Evolutionary conservation across 768 basidiomycete genomes (phyloP), one percentile per base, ranked within the genome.

Genomic region (Chalciporus piperatus): DNA sequence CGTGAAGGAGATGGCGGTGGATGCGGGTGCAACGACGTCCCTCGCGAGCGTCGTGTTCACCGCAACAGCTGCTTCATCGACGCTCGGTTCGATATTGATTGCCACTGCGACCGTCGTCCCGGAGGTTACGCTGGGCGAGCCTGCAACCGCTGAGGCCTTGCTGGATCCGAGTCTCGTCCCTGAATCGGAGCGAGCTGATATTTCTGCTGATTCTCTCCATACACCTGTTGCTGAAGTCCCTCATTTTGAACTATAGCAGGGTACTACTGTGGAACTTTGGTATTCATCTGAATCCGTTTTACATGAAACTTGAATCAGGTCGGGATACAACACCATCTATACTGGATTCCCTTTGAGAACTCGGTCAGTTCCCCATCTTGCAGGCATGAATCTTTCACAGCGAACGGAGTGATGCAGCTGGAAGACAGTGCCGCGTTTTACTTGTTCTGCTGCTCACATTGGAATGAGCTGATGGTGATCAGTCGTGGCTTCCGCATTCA

Each of bases 81-180:
- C 52, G 17, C 47, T 59, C 37, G 52, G 28, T 52, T 54, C 63
- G 14, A 40, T 47, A 28, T 17, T 59, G 43, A 43, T 45, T 27
- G 41, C 47, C 16, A 44, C 52, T 16, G 37, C 59, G 20, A 40
- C 51, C 4, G 35, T 37, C 4, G 16, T 37, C n/a, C n/a, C n/a
- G 5, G n/a, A n/a, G 6, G 35, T n/a, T n/a, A n/a, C 35, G 6
- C 16, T n/a, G 35, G 35, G 8, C n/a, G 35, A 4, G 35, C 16
- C 35, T 37, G 35, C 35, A 14, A 37, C 35, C 35, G 8, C 8
- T n/a, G n/a, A 16, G 35, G 35, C 4, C 16, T 6, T n/a, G 35
- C n/a, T 37, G 6, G 35, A 37, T 14, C 35, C 35, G 6, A 37
- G 6, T 6, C 14, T 37, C 16, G 16, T 37, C 4, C 16, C 35